These are phyloP conservation scores for Chamaecyparis obtusa DNA, from an alignment of 75 land plant genomes.

Conservation along the genomic window DNA sequence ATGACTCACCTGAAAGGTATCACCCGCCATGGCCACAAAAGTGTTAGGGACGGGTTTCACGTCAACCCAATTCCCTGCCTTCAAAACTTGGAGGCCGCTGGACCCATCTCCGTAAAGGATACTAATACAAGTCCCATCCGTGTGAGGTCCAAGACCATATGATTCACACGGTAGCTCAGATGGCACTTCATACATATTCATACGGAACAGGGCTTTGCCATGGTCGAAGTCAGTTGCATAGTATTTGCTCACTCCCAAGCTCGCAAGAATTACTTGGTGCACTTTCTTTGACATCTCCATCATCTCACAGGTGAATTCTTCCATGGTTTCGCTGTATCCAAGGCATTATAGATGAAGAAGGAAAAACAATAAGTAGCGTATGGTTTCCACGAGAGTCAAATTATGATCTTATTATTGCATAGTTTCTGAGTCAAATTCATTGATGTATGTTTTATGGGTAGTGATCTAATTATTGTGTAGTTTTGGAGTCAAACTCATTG, in stretches of 20 bases:
- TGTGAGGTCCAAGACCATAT: background rate
- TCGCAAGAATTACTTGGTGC: conserved; percentile 21
- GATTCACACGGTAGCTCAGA: background rate
- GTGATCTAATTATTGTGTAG: too few relatives aligned
- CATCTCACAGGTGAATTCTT: background rate
- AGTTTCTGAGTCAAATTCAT: too few relatives aligned
- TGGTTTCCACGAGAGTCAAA: too few relatives aligned
- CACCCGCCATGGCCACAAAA: conserved; percentile 21
- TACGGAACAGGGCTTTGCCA: conserved; percentile 8
- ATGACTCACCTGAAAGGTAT: background rate
- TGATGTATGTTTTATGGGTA: too few relatives aligned
- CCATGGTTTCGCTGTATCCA: background rate
- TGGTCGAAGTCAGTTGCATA: conserved; percentile 11
- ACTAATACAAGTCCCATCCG: conserved; percentile 24
- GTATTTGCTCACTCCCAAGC: conserved; percentile 22
- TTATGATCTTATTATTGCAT: too few relatives aligned
- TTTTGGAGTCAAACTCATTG: too few relatives aligned
- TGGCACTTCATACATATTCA: conserved; percentile 17
- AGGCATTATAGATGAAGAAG: background rate
- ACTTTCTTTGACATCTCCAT: conserved; percentile 9
- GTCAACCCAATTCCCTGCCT: conserved; percentile 28
- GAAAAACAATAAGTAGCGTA: too few relatives aligned
- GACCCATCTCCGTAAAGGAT: conserved; percentile 29
- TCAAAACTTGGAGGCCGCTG: conserved; percentile 29
- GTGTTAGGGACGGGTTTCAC: conserved; percentile 15